Percentiles rank a stretch among this genome's conserved stretches.
Conservation (phyloP, 176 grass and related monocot species). For the Cocos nucifera region DNA sequence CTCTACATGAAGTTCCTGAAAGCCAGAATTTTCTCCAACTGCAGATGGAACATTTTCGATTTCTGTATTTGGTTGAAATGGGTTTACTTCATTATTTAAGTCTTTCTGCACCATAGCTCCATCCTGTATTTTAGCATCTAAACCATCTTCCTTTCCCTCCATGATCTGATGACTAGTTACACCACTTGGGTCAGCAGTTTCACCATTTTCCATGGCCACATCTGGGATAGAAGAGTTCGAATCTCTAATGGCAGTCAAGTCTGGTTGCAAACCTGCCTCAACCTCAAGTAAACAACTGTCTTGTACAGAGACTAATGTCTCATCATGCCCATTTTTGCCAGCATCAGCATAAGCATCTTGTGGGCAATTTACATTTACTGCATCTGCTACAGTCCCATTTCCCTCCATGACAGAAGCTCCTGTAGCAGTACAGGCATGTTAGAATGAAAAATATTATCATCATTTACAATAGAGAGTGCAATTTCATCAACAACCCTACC, state of each 20-base stretch:
- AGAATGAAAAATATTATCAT: no score
- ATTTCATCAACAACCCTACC: conserved; percentile 5
- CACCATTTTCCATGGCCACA: conserved; percentile 24
- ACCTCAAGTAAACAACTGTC: conserved; percentile 15
- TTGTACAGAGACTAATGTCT: conserved; percentile 20
- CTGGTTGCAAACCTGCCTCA: conserved; percentile 1
- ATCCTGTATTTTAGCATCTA: conserved; percentile 16
- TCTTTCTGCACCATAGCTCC: conserved; percentile 18
- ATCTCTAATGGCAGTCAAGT: conserved; percentile 17
- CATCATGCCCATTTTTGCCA: conserved; percentile 18
- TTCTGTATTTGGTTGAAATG: conserved; percentile 24
- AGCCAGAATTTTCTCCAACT: conserved; percentile 75
- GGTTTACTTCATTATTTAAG: conserved; percentile 25
- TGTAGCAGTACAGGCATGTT: no score
- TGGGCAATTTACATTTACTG: conserved; percentile 8
- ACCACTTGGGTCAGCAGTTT: conserved; percentile 6
- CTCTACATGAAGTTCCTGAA: conserved; percentile 52
- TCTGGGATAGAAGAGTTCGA: conserved; percentile 11
- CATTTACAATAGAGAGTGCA: no score
- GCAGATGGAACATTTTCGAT: conserved; percentile 49
- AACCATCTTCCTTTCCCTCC: conserved; percentile 24
- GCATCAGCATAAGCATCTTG: conserved; percentile 37
- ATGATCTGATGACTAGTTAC: not conserved
- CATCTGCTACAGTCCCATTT: not conserved
- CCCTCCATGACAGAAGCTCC: no score